Conservation (phyloP, 2,329 filamentous ascomycete species). For the Passalora sequoiae region DNA sequence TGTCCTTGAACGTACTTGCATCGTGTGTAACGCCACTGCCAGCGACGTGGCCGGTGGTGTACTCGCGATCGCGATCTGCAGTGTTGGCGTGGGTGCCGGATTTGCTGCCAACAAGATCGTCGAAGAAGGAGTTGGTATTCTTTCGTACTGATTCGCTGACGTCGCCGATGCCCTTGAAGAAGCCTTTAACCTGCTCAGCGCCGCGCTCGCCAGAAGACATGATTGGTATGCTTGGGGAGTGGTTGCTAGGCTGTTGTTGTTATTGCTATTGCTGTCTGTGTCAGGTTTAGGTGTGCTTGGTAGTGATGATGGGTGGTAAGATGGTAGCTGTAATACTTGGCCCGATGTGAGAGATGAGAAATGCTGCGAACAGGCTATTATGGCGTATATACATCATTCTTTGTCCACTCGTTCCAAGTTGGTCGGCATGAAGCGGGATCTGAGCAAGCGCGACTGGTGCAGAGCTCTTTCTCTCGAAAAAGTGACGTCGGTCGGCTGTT, state of each 20-base stretch:
- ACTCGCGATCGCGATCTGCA: slow-evolving; percentile 17
- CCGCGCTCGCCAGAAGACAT: slow-evolving; percentile 25
- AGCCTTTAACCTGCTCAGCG: slow-evolving; percentile 25
- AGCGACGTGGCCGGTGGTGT: slow-evolving; percentile 6
- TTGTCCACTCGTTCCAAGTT: background rate
- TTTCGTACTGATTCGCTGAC: slow-evolving; percentile 25
- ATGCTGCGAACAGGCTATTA: slow-evolving; percentile 1
- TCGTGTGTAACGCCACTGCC: slow-evolving; percentile 3
- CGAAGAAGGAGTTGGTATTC: slow-evolving; percentile 29
- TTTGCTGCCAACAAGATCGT: slow-evolving; percentile 21
- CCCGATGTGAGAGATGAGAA: too few species aligned
- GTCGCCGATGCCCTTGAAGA: slow-evolving; percentile 22
- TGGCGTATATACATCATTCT: background rate
- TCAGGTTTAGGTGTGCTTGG: background rate
- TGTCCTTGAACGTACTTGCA: slow-evolving; percentile 2
- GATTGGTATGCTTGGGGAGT: slow-evolving; percentile 8
- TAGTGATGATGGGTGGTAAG: background rate
- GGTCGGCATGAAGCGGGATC: background rate
- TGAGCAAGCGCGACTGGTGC: too few species aligned
- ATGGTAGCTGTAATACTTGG: background rate
- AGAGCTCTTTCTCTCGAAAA: too few species aligned
- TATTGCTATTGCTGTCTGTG: background rate
- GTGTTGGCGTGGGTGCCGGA: slow-evolving; percentile 20
- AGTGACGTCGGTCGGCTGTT: too few species aligned
- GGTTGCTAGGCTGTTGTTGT: slow-evolving; percentile 8